A percentile compares a stretch with the other conserved stretches of the same genome.
Evolutionary conservation across 192 early-diverging fungal genomes (phyloP).

Genomic region (Chytriomyces hyalinus): DNA sequence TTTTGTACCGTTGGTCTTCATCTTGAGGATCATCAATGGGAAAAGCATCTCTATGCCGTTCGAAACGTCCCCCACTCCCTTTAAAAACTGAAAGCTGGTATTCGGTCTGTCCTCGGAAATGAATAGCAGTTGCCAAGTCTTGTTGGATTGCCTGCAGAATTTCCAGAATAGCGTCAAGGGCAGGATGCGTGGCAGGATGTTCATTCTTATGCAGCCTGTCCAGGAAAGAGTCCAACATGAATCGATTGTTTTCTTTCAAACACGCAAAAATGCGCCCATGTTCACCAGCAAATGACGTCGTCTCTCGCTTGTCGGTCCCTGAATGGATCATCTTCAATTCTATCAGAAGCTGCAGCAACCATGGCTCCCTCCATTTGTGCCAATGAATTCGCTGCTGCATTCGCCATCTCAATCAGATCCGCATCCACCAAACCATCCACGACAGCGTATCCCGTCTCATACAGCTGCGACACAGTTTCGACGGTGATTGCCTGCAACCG

Average conservation of each 20-base stretch:
- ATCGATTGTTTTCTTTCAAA: no score
- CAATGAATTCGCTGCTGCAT: neutral
- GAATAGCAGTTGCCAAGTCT: slow-evolving; percentile 7
- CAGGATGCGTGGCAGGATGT: slow-evolving; percentile 11
- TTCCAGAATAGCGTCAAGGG: slow-evolving; percentile 8
- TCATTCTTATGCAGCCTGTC: slow-evolving; percentile 1
- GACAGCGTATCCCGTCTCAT: slow-evolving; percentile 5
- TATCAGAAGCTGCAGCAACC: neutral
- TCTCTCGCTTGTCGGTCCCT: slow-evolving; percentile 17
- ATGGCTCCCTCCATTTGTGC: neutral
- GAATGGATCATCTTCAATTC: slow-evolving; percentile 34
- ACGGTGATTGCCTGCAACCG: neutral
- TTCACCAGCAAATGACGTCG: slow-evolving; percentile 30
- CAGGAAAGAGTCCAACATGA: no score
- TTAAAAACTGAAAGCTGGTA: slow-evolving; percentile 28
- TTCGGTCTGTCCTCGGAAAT: slow-evolving; percentile 14
- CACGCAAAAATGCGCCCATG: neutral
- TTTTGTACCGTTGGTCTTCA: slow-evolving; percentile 46
- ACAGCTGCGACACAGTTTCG: slow-evolving; percentile 1
- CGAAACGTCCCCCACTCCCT: slow-evolving; percentile 36
- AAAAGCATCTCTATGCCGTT: slow-evolving; percentile 63
- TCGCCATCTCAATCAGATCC: neutral
- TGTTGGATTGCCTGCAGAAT: neutral
- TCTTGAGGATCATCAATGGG: slow-evolving; percentile 58
- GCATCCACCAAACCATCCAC: slow-evolving; percentile 26